Base-by-base conservation (phyloP, 2,329 filamentous ascomycete genomes). In the Scedosporium dehoogii region DNA sequence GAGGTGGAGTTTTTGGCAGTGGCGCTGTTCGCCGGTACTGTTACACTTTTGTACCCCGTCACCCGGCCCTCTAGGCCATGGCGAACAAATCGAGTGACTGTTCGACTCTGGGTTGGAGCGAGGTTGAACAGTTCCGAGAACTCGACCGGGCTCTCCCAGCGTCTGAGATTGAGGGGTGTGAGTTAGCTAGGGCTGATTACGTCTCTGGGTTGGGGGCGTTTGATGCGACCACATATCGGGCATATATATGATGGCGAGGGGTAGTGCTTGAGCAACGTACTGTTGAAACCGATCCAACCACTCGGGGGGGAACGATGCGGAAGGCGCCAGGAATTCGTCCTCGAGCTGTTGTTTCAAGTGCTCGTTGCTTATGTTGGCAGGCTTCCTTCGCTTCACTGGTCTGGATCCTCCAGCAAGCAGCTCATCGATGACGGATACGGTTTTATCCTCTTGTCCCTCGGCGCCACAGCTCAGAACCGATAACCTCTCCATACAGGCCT, bases 1-100 rank as follows among this genome's bases (percentile, higher is more conserved):
- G 92, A 96, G 0, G 92, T 97, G 2, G 92, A 97, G 71, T 96
- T 96, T 76, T 97, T 99, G 58, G 92, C 93, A 16, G 90, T 97
- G 16, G 90, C 91, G 69, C 89, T 96, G 69, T 87, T 90, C 41
- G 91, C 91, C 4, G 93, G 91, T 7, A 97, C 86, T 1, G 94
- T 97, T 59, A 97, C 90, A 73, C 97, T 94, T 71, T 88, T 89
- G 74, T 99, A 97, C 59, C 92, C 92, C 7, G 91, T 96, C 25
- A 99, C 93, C 60, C 89, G 85, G 23, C 94, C 94, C 75, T 97
- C 92, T 14, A 97, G 81, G 5, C 94, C 94, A 74, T 96, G 91
- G 62, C 94, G 84, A 55, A 87, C 89, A 73, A 99, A 99, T 33
- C 94, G 87, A 29, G 91, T 96, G 67, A 97, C 88, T n/a, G 92